phyloP scores from a whole-genome alignment of 495 filamentous ascomycete genomes.

The Penicillium manginii region DNA sequence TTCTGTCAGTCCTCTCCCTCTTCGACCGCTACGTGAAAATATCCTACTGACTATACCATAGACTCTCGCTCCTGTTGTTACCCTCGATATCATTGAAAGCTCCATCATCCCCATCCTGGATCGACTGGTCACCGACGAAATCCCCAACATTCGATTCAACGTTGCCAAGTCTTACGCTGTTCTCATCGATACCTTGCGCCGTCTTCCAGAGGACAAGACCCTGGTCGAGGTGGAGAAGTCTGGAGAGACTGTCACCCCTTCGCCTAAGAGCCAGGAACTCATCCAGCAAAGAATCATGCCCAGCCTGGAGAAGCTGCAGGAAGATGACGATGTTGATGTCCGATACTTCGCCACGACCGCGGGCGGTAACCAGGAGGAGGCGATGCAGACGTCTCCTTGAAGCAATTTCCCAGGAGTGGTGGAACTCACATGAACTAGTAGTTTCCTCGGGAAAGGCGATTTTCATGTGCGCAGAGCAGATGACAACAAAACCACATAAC shows the following conservation, averaged over 20 bases:
- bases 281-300: slow-evolving; percentile 88
- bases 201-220: slow-evolving; percentile 85
- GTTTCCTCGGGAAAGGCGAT: slow-evolving; percentile 11
- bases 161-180: slow-evolving; percentile 96
- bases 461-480: slow-evolving; percentile 17
- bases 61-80: slow-evolving; percentile 93
- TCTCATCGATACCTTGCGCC: slow-evolving; percentile 84
- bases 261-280: slow-evolving; percentile 75
- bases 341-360: slow-evolving; percentile 89
- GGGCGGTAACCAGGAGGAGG: slow-evolving; percentile 51
- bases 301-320: slow-evolving; percentile 89
- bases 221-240: slow-evolving; percentile 82
- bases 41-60: slow-evolving; percentile 47
- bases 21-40: neutral
- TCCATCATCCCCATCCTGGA: slow-evolving; percentile 96
- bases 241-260: slow-evolving; percentile 62
- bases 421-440: slow-evolving; percentile 16
- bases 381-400: slow-evolving; percentile 55
- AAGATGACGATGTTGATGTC: slow-evolving; percentile 97
- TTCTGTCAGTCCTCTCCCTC: slow-evolving; percentile 73
- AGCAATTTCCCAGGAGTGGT: slow-evolving; percentile 5
- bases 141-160: slow-evolving; percentile 99
- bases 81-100: slow-evolving; percentile 85
- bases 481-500: slow-evolving; percentile 24
- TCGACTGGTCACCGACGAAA: slow-evolving; percentile 87